Percentiles rank a stretch among this genome's conserved stretches.
Conservation (phyloP, 768 basidiomycete genomes). For the Mycena kentingensis region DNA sequence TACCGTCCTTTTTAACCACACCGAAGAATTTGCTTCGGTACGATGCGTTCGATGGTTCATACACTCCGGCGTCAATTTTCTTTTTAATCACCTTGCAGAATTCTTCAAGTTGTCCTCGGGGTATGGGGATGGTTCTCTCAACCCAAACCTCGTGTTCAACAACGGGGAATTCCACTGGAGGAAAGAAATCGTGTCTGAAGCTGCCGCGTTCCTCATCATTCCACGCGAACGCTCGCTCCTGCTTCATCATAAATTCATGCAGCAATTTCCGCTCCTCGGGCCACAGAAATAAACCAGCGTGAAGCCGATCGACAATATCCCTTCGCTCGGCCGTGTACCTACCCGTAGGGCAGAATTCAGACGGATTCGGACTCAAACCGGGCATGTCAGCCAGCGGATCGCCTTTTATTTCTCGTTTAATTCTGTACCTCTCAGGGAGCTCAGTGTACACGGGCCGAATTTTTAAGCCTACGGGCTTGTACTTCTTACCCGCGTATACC, state of each 20-base stretch:
- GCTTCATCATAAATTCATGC: constrained; percentile 23
- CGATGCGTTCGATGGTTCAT: constrained; percentile 10
- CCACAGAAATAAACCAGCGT: constrained; percentile 24
- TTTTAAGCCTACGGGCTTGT: constrained; percentile 23
- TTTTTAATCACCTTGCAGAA: constrained; percentile 22
- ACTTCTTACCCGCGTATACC: constrained; percentile 14
- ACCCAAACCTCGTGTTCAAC: constrained; percentile 28
- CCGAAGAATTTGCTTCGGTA: constrained; percentile 38
- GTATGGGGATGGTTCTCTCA: constrained; percentile 20
- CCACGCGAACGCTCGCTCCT: constrained; percentile 22
- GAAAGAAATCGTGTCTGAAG: constrained; percentile 13
- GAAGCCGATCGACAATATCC: constrained; percentile 19
- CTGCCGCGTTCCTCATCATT: constrained; percentile 4
- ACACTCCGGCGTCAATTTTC: constrained; percentile 23
- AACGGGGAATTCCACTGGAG: constrained; percentile 20
- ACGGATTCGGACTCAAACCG: constrained; percentile 15
- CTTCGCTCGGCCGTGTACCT: constrained; percentile 24
- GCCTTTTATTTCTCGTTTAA: constrained; percentile 21
- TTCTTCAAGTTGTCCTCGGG: constrained; percentile 14
- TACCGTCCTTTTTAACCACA: constrained; percentile 28
- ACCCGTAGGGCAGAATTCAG: constrained; percentile 20
- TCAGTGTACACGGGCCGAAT: constrained; percentile 24
- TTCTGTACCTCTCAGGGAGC: constrained; percentile 23
- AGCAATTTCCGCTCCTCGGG: constrained; percentile 31
- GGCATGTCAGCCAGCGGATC: constrained; percentile 28